Evolutionary conservation across 108 stramenopile genomes (phyloP).

Genomic region (Parietichytrium sp.): DNA sequence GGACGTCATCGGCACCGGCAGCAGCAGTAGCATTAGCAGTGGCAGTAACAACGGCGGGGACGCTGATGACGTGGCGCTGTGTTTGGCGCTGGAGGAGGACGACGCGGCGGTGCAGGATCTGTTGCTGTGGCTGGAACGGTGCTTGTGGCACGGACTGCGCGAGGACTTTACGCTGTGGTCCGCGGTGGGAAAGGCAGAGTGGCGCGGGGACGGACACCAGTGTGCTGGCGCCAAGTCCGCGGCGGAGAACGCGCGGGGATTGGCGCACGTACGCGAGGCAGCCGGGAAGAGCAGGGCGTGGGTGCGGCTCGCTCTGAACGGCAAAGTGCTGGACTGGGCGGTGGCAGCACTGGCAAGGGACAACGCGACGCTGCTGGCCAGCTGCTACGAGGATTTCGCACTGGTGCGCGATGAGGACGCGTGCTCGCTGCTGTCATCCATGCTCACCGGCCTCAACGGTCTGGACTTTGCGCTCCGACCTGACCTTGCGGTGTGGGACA

Average conservation of each 20-base stretch:
- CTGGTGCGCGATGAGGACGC: slow-evolving; percentile 26
- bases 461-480: background rate
- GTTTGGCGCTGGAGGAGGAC: slow-evolving; percentile 29
- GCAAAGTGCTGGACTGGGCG: background rate
- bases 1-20: too few relatives aligned
- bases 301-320: slow-evolving; percentile 30
- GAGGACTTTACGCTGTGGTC: background rate
- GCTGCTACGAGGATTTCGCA: slow-evolving; percentile 20
- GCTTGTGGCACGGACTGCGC: slow-evolving; percentile 14
- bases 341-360: background rate
- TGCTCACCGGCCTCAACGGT: slow-evolving; percentile 26
- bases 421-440: background rate
- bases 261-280: background rate
- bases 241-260: background rate
- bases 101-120: background rate
- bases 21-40: too few relatives aligned
- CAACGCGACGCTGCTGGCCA: background rate
- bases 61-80: background rate
- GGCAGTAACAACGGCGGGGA: too few relatives aligned
- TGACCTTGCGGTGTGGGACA: background rate
- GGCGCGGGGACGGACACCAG: too few relatives aligned
- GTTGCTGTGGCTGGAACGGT: slow-evolving; percentile 14
- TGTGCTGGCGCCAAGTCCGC: background rate
- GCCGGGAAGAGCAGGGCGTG: background rate
- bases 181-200: too few relatives aligned